Conservation (phyloP, 805 yeast genomes). For the Spathaspora boniae region DNA sequence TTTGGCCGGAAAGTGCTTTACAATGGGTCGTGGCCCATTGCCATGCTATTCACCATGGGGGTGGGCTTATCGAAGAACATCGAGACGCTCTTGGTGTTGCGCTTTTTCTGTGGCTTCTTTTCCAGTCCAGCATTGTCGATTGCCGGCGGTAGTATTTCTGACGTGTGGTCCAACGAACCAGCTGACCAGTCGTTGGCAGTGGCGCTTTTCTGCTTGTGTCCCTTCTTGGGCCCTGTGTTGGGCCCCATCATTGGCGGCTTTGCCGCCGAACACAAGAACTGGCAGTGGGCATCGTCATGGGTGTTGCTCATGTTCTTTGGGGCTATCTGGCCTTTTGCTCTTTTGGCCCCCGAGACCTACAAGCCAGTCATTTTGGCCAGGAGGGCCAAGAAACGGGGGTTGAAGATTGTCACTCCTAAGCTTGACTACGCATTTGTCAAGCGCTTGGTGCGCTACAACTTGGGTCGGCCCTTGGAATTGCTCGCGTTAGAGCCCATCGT, state of each 20-base stretch:
- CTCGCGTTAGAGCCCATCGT: slow-evolving; percentile 73
- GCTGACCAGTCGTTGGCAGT: slow-evolving; percentile 68
- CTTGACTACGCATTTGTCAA: slow-evolving; percentile 39
- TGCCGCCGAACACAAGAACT: slow-evolving; percentile 59
- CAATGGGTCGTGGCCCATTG: slow-evolving; percentile 54
- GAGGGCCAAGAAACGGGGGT: slow-evolving; percentile 60
- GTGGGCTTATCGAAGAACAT: slow-evolving; percentile 64
- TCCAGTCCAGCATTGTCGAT: slow-evolving; percentile 83
- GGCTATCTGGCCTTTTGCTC: slow-evolving; percentile 47
- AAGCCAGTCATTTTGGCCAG: slow-evolving; percentile 58
- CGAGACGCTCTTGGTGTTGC: slow-evolving; percentile 56
- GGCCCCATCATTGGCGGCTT: slow-evolving; percentile 77
- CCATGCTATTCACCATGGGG: slow-evolving; percentile 73
- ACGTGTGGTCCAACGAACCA: slow-evolving; percentile 57
- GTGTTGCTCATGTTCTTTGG: slow-evolving; percentile 68
- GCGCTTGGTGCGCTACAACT: slow-evolving; percentile 45
- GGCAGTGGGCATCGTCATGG: slow-evolving; percentile 65
- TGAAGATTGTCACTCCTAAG: slow-evolving; percentile 38
- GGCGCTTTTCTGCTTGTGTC: slow-evolving; percentile 74
- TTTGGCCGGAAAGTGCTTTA: slow-evolving; percentile 67
- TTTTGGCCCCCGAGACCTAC: slow-evolving; percentile 69
- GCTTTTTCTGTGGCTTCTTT: slow-evolving; percentile 72
- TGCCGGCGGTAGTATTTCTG: slow-evolving; percentile 81
- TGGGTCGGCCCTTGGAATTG: slow-evolving; percentile 67
- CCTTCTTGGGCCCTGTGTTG: slow-evolving; percentile 75